Conservation (phyloP, 2,329 filamentous ascomycete species). For the Lachnellula willkommii region DNA sequence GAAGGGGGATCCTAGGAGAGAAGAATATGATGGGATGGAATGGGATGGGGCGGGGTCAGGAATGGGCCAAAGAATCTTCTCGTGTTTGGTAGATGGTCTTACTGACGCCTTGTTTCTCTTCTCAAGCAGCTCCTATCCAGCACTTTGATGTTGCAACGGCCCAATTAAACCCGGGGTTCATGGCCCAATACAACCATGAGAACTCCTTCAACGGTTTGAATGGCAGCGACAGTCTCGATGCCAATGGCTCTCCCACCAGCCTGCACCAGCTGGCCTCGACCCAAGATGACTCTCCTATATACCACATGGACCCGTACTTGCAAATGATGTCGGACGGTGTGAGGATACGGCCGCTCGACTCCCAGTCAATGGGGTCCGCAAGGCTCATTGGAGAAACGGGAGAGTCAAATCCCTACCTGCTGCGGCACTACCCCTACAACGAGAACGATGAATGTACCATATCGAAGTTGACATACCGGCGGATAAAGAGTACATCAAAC, state of each 20-base stretch:
- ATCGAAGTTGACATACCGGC: conserved; percentile 30
- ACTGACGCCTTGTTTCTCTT: conserved; percentile 11
- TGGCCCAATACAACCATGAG: conserved; percentile 26
- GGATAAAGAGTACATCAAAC: conserved; percentile 21
- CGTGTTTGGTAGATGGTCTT: not conserved
- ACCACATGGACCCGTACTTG: conserved; percentile 25
- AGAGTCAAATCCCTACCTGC: conserved; percentile 30
- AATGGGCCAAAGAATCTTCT: not conserved
- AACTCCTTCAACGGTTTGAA: conserved; percentile 23
- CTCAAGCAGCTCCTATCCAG: conserved; percentile 19
- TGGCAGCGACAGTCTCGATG: conserved; percentile 19
- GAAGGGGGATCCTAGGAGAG: too few relatives aligned
- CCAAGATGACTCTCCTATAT: conserved; percentile 26
- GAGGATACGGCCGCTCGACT: conserved; percentile 26
- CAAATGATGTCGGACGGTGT: conserved; percentile 22
- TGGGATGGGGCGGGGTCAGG: not conserved
- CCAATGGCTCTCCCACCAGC: conserved; percentile 21
- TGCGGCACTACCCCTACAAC: conserved; percentile 28
- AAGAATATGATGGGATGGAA: not conserved
- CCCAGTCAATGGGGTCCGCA: conserved; percentile 23
- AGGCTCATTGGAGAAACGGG: conserved; percentile 31
- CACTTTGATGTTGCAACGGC: conserved; percentile 20
- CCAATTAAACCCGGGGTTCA: conserved; percentile 28
- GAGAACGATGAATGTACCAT: conserved; percentile 31
- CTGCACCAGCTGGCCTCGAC: conserved; percentile 18